These are phyloP conservation scores for Fusarium pininemorale DNA, from an alignment of 2,329 filamentous ascomycete species.

Conservation along the genomic window DNA sequence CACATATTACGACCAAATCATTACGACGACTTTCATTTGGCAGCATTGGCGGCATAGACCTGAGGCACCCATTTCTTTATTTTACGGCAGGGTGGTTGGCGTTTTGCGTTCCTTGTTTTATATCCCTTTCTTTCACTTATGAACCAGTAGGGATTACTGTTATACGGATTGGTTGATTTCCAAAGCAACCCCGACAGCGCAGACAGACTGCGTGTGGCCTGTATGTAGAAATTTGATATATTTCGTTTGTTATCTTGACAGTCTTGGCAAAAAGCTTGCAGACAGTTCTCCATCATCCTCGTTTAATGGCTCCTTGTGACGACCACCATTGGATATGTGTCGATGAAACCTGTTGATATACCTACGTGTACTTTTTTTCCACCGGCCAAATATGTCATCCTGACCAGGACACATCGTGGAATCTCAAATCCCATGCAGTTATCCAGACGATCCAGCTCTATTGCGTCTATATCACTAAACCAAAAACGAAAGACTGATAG, in stretches of 20 bases:
- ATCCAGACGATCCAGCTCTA: neutral
- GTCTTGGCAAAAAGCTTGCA: neutral
- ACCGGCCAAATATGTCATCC: neutral
- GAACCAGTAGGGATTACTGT: slow-evolving; percentile 37
- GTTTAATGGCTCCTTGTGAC: neutral
- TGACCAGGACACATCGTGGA: neutral
- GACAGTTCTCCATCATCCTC: neutral
- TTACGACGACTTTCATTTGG: slow-evolving; percentile 47
- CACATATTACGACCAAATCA: slow-evolving; percentile 47
- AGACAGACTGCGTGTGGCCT: slow-evolving; percentile 31
- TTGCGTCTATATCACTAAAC: neutral
- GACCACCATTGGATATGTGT: neutral
- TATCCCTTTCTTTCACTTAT: slow-evolving; percentile 43
- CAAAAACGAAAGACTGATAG: neutral
- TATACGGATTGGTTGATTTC: slow-evolving; percentile 11
- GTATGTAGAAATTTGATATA: slow-evolving; percentile 39
- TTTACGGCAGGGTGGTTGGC: slow-evolving; percentile 45
- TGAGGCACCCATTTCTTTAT: slow-evolving; percentile 42
- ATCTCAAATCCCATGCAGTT: neutral
- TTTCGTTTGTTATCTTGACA: slow-evolving; percentile 7
- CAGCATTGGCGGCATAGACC: slow-evolving; percentile 51
- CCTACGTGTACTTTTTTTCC: neutral
- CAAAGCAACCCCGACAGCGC: slow-evolving; percentile 10
- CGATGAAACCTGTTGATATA: neutral
- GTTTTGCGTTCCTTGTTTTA: slow-evolving; percentile 46